Percentiles rank a stretch among this genome's conserved stretches.
These are phyloP conservation scores for Delitschia confertaspora DNA, from an alignment of 495 filamentous ascomycete species.

Conservation along the genomic window DNA sequence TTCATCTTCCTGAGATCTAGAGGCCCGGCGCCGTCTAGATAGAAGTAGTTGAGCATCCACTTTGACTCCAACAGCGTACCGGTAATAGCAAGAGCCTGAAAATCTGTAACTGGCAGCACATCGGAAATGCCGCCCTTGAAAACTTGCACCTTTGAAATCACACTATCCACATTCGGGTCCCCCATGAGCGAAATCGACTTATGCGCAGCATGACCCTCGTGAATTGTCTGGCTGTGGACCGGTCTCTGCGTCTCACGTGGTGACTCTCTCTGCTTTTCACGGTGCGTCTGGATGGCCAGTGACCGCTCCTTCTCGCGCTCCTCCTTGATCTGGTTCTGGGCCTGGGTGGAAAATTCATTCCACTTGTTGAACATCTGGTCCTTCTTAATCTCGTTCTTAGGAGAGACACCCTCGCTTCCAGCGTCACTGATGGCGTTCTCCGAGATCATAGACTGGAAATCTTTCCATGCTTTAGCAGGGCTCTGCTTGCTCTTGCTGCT, in stretches of 20 bases:
- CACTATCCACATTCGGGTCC: conserved; percentile 15
- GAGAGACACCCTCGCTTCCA: neutral
- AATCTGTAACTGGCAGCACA: conserved; percentile 25
- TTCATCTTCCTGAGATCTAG: conserved; percentile 24
- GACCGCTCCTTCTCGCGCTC: no score
- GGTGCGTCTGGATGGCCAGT: neutral
- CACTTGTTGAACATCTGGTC: conserved; percentile 15
- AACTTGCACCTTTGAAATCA: conserved; percentile 22
- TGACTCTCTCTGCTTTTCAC: neutral
- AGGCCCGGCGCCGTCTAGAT: conserved; percentile 19
- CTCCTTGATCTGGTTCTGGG: neutral
- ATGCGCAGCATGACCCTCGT: conserved; percentile 6
- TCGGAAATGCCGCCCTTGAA: conserved; percentile 26
- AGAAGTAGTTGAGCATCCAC: conserved; percentile 28
- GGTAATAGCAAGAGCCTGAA: conserved; percentile 22
- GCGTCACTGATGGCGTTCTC: conserved; percentile 17
- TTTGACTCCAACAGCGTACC: conserved; percentile 23
- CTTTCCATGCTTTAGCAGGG: conserved; percentile 8
- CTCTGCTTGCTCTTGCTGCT: conserved; percentile 1
- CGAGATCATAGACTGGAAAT: conserved; percentile 20
- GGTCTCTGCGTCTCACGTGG: conserved; percentile 6
- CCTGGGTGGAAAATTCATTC: conserved; percentile 11
- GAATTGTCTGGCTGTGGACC: conserved; percentile 4
- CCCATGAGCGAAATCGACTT: conserved; percentile 21
- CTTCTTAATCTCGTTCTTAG: neutral